Conservation (phyloP, 129 eudicot genomes). For the Chrysanthemum seticuspe region DNA sequence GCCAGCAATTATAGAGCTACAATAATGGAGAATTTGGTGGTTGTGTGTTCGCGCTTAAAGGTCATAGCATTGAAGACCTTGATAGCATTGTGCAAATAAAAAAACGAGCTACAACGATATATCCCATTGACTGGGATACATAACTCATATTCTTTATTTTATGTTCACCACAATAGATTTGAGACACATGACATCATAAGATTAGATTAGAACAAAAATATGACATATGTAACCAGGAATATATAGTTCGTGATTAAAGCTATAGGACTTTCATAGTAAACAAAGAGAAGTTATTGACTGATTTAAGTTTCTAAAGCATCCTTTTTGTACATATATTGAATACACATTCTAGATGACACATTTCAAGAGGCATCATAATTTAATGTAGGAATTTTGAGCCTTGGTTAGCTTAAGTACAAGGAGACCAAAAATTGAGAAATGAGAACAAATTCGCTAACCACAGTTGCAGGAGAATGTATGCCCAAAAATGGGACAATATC, state of each 20-base stretch:
- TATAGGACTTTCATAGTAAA: background rate
- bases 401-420: slow-evolving; percentile 64
- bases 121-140: too few relatives aligned
- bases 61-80: too few relatives aligned
- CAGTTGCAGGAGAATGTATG: slow-evolving; percentile 80
- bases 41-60: too few relatives aligned
- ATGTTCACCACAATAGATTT: too few relatives aligned
- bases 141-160: too few relatives aligned
- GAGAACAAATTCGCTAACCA: slow-evolving; percentile 83
- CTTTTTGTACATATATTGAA: slow-evolving; percentile 50
- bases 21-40: too few relatives aligned
- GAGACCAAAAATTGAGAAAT: slow-evolving; percentile 88
- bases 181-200: too few relatives aligned
- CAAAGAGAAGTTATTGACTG: slow-evolving; percentile 15
- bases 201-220: too few relatives aligned
- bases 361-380: slow-evolving; percentile 25
- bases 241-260: slow-evolving; percentile 10
- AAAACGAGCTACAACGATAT: too few relatives aligned
- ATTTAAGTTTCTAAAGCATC: slow-evolving; percentile 43
- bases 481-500: slow-evolving; percentile 94
- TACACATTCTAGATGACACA: slow-evolving; percentile 38
- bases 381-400: slow-evolving; percentile 21
- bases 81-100: too few relatives aligned
- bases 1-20: too few relatives aligned
- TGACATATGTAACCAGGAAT: too few relatives aligned